Conservation (phyloP, 1,139 yeast genomes). For the Pichia inconspicua region DNA sequence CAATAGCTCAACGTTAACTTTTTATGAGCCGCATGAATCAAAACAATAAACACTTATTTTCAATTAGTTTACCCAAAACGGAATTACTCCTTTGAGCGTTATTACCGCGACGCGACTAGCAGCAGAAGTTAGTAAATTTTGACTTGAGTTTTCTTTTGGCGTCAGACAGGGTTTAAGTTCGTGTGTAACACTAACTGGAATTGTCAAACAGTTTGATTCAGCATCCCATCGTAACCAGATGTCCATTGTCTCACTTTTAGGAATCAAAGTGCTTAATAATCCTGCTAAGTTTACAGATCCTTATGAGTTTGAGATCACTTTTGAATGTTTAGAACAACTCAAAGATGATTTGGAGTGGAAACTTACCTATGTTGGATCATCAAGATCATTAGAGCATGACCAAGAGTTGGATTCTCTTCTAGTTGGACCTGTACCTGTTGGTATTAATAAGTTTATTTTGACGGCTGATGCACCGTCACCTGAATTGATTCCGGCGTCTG, state of each 20-base stretch:
- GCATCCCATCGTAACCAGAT: constrained; percentile 22
- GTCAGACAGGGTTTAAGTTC: neutral
- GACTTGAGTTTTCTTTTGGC: neutral
- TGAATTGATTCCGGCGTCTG: constrained; percentile 91
- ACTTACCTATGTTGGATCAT: constrained; percentile 91
- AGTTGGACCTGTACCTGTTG: constrained; percentile 98
- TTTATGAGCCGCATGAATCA: neutral
- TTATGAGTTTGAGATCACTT: constrained; percentile 93
- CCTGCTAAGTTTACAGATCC: constrained; percentile 94
- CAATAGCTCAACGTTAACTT: neutral
- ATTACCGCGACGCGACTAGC: neutral
- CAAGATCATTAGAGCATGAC: constrained; percentile 88
- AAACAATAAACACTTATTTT: neutral
- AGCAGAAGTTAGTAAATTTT: neutral
- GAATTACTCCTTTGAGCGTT: neutral
- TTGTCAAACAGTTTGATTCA: too few relatives aligned
- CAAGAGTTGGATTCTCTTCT: constrained; percentile 91
- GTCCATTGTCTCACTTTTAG: constrained; percentile 91
- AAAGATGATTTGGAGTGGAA: constrained; percentile 97
- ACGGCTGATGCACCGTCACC: constrained; percentile 97
- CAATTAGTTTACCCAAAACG: neutral
- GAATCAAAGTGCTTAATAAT: constrained; percentile 86
- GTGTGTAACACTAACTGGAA: too few relatives aligned
- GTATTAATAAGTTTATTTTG: constrained; percentile 85
- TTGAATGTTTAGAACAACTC: constrained; percentile 89